Percentiles rank a stretch among this genome's conserved stretches.
Evolutionary conservation across 1,284 basidiomycete genomes (phyloP).

Genomic region (Leccinum pachyderme): DNA sequence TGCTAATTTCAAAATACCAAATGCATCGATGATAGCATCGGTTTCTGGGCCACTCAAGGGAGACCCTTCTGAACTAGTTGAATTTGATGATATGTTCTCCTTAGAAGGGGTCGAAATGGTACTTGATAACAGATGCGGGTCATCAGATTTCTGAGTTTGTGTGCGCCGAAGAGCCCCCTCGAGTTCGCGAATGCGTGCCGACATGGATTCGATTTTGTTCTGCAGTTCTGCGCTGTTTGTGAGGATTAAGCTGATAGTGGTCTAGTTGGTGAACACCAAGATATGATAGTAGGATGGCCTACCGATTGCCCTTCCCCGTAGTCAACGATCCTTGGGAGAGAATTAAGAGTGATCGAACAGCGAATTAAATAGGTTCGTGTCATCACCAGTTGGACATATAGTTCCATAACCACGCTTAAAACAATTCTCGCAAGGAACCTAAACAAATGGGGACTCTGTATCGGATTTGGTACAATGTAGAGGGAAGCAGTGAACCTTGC

Average conservation of each 20-base stretch:
- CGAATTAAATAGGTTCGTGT: slow-evolving; percentile 10
- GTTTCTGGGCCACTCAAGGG: slow-evolving; percentile 32
- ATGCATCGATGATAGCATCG: slow-evolving; percentile 53
- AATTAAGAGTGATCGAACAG: slow-evolving; percentile 6
- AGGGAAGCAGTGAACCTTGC: slow-evolving; percentile 44
- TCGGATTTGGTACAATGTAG: neutral
- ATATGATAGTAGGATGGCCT: neutral
- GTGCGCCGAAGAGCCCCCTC: slow-evolving; percentile 53
- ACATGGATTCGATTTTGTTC: slow-evolving; percentile 55
- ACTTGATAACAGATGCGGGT: slow-evolving; percentile 43
- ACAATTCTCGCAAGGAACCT: slow-evolving; percentile 74
- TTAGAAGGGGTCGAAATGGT: slow-evolving; percentile 21
- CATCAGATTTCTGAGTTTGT: slow-evolving; percentile 46
- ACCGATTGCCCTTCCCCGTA: slow-evolving; percentile 55
- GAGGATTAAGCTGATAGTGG: slow-evolving; percentile 47
- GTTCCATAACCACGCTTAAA: slow-evolving; percentile 64
- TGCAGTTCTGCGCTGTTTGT: slow-evolving; percentile 68
- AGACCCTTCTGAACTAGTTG: neutral
- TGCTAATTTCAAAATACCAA: slow-evolving; percentile 40
- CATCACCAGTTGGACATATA: slow-evolving; percentile 66
- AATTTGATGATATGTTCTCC: slow-evolving; percentile 5
- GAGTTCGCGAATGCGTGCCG: slow-evolving; percentile 53
- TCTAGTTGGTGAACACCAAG: neutral
- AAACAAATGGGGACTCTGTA: neutral
- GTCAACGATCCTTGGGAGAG: slow-evolving; percentile 46